phyloP scores from a whole-genome alignment of 129 eudicot species.

The Deinandra increscens region DNA sequence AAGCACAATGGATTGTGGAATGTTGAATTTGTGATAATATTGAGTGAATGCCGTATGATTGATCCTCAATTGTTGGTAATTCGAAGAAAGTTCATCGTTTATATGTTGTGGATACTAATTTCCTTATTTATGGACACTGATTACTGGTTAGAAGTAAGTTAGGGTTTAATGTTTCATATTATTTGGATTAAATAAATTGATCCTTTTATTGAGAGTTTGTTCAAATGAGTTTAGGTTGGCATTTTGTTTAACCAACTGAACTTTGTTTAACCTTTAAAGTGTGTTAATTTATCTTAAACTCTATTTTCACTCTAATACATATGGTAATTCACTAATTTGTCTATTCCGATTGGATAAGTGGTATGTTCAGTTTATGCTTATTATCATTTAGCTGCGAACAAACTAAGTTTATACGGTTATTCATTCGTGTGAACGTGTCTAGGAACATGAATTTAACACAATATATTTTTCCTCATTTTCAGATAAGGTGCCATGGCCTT shows the following conservation, averaged over 20 bases:
- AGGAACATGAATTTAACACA: slow-evolving; percentile 9
- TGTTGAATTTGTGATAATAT: neutral
- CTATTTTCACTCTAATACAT: neutral
- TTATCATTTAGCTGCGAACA: neutral
- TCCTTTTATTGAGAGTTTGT: neutral
- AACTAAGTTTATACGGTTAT: neutral
- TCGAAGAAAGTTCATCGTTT: neutral
- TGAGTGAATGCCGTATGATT: slow-evolving; percentile 12
- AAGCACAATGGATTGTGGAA: neutral
- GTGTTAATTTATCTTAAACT: neutral
- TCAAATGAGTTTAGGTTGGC: neutral
- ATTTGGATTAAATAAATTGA: neutral
- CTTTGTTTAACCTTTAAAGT: neutral
- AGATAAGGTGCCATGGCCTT: slow-evolving; percentile 37
- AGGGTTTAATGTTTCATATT: neutral
- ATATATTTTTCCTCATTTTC: slow-evolving; percentile 20
- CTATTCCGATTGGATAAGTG: neutral
- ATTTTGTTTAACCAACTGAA: neutral
- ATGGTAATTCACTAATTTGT: neutral
- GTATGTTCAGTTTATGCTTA: neutral
- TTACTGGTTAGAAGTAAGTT: neutral
- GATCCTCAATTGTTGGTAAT: neutral
- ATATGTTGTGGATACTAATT: neutral
- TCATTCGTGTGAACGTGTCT: slow-evolving; percentile 1
- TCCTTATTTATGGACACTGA: neutral